Base-by-base conservation (phyloP, 2,329 filamentous ascomycete species). In the Penicillium sp. region DNA sequence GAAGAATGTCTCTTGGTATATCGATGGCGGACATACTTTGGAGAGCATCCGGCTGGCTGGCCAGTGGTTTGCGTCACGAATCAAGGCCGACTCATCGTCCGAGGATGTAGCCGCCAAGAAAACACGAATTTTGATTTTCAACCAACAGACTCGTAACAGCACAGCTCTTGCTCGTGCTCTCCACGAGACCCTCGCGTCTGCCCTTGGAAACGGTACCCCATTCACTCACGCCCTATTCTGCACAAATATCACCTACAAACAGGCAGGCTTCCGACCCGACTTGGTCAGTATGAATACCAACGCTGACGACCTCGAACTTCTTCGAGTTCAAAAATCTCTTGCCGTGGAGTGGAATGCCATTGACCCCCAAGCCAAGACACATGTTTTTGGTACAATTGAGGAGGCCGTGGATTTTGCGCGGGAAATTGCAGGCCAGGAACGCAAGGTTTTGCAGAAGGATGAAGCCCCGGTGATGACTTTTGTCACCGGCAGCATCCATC, bases 81-180 rank as follows among this genome's bases (percentile, higher is more conserved):
- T 81, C n/a, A 62, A 66, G 64, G 65, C 71, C 16, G 71, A 73
- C 42, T 70, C 72, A 11, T 67, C 72, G 7, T 65, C 72, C 7
- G 56, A 56, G n/a, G 60, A 61, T 28, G 51, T 66, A 17, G 67
- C 62, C 50, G 63, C 58, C 47, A 68, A 67, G 50, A 73, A 78
- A 42, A 70, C 76, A 6, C 78, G 90, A 0, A 78, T 88, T 55
- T 77, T 97, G 43, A 82, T 97, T 45, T 97, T 97, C 80, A 97
- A 97, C 73, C 93, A 97, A 73, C 91, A 96, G 69, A 91, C 90
- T 10, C 84, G 91, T 31, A 87, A 96, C 67, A 89, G 89, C 5
- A 75, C 78, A 4, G 78, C 82, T 16, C 80, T 95, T 1, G 82
- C 93, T 2, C 75, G 75, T 31, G 81, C 80, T 0, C 77, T 96